Conservation (phyloP, 2,329 filamentous ascomycete genomes). For the Exophiala calicioides region DNA sequence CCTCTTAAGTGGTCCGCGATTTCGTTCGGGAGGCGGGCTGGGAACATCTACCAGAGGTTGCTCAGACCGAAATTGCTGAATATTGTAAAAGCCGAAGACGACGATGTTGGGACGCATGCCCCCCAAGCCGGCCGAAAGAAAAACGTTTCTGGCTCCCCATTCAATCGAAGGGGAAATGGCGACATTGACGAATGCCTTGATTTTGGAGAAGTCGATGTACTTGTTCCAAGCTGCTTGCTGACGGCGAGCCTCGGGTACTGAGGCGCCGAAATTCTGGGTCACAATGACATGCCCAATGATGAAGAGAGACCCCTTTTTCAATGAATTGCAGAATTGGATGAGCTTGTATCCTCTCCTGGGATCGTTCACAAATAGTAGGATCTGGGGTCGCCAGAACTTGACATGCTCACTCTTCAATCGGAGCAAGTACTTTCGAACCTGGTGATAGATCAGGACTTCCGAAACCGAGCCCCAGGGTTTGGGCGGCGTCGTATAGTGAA, state of each 20-base stretch:
- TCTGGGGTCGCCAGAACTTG: conserved; percentile 90
- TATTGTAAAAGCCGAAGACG: conserved; percentile 75
- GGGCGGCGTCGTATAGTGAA: conserved; percentile 81
- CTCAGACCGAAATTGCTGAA: conserved; percentile 70
- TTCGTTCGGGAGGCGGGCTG: conserved; percentile 41
- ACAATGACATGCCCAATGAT: conserved; percentile 87
- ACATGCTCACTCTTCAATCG: conserved; percentile 85
- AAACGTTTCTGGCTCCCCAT: conserved; percentile 82
- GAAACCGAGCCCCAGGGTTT: conserved; percentile 83
- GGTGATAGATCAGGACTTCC: conserved; percentile 83
- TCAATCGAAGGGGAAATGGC: conserved; percentile 78
- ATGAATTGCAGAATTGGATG: conserved; percentile 86
- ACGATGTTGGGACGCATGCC: conserved; percentile 90
- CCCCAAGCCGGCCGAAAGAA: conserved; percentile 76
- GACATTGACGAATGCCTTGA: conserved; percentile 88
- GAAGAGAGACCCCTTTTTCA: conserved; percentile 85
- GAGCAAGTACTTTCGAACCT: conserved; percentile 83
- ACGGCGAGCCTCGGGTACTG: conserved; percentile 76
- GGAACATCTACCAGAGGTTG: conserved; percentile 60
- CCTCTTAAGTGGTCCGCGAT: conserved; percentile 15
- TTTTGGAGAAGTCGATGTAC: conserved; percentile 81
- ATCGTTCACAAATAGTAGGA: conserved; percentile 80
- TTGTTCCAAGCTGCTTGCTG: conserved; percentile 83
- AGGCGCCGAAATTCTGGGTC: conserved; percentile 74
- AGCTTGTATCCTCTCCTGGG: conserved; percentile 78